Percentiles rank a stretch among this genome's conserved stretches.
phyloP scores from a whole-genome alignment of 2,329 filamentous ascomycete genomes.

The Mycosphaerella sp. region DNA sequence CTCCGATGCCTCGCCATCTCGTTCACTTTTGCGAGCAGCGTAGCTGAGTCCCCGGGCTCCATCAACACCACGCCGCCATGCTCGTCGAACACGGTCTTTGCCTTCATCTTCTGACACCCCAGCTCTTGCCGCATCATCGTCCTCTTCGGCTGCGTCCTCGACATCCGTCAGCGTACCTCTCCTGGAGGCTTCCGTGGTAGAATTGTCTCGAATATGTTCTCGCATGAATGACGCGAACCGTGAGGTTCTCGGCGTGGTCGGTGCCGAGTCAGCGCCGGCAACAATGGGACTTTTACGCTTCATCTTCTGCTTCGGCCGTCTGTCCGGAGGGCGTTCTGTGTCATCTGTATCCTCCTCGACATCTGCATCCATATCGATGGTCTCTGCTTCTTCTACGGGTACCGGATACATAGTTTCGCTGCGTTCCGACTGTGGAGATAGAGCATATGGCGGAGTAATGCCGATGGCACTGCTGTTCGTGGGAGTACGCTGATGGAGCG shows the following conservation, averaged over 20 bases:
- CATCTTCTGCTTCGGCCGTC: slow-evolving; percentile 57
- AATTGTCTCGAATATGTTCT: slow-evolving; percentile 43
- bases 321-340: slow-evolving; percentile 39
- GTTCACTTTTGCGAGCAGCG: slow-evolving; percentile 26
- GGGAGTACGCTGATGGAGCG: slow-evolving; percentile 7
- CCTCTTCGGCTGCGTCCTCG: slow-evolving; percentile 35
- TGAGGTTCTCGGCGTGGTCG: slow-evolving; percentile 57
- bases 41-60: slow-evolving; percentile 45
- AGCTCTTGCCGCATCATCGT: slow-evolving; percentile 31
- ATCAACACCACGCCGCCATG: slow-evolving; percentile 43
- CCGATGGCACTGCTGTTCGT: slow-evolving; percentile 11
- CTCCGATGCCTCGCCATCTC: slow-evolving; percentile 31
- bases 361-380: slow-evolving; percentile 38
- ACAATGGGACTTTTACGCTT: slow-evolving; percentile 54
- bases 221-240: slow-evolving; percentile 45
- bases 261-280: slow-evolving; percentile 55
- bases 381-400: slow-evolving; percentile 43
- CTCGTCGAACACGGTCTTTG: slow-evolving; percentile 42
- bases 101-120: slow-evolving; percentile 49
- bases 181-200: slow-evolving; percentile 51
- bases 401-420: slow-evolving; percentile 30
- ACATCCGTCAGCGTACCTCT: slow-evolving; percentile 41
- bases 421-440: slow-evolving; percentile 31
- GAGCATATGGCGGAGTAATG: slow-evolving; percentile 21
- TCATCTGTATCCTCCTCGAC: slow-evolving; percentile 36